phyloP scores from a whole-genome alignment of 305 asterid genomes.

The Rubia tinctorum region DNA sequence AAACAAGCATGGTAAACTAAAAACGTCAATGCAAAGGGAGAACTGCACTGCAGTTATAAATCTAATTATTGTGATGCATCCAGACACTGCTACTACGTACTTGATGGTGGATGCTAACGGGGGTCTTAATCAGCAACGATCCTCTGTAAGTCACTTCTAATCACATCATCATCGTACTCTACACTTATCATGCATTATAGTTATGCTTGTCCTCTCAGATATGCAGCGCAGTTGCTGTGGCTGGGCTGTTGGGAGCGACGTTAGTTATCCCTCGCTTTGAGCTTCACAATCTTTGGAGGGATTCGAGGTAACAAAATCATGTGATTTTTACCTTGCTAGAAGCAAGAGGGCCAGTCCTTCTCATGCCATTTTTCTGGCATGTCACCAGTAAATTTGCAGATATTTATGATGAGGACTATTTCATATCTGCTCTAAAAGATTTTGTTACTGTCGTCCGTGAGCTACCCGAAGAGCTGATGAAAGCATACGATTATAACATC shows the following conservation, averaged over 20 bases:
- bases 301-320: constrained; percentile 49
- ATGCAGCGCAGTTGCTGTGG: constrained; percentile 90
- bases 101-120: constrained; percentile 86
- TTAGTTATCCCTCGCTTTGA: constrained; percentile 78
- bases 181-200: neutral
- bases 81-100: constrained; percentile 40
- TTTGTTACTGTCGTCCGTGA: constrained; percentile 55
- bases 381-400: constrained; percentile 70
- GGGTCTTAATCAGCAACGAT: constrained; percentile 92
- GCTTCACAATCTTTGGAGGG: constrained; percentile 81
- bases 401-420: constrained; percentile 80
- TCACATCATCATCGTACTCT: neutral
- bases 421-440: constrained; percentile 59
- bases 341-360: neutral
- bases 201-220: constrained; percentile 41
- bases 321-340: neutral
- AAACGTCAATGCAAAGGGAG: neutral
- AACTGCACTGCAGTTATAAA: neutral
- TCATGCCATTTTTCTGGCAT: constrained; percentile 14
- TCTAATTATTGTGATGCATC: neutral
- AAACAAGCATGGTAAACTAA: neutral
- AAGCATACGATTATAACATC: constrained; percentile 57
- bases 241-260: constrained; percentile 74
- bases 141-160: constrained; percentile 60
- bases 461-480: constrained; percentile 67